These are phyloP conservation scores for Amaranthus hypochondriacus DNA, from an alignment of 148 eudicot genomes.

Conservation along the genomic window DNA sequence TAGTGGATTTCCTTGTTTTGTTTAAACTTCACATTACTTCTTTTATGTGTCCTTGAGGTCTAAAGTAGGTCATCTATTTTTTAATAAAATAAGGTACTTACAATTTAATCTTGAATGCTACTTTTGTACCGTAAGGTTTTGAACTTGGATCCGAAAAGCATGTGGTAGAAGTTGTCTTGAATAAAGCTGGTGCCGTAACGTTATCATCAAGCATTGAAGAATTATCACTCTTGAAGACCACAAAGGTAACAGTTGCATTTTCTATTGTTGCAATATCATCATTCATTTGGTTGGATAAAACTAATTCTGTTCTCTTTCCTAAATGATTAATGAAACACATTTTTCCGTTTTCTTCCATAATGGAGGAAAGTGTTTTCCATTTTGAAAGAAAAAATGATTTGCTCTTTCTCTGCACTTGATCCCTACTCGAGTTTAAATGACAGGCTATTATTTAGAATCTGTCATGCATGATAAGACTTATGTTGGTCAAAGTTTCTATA, in stretches of 20 bases:
- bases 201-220: slow-evolving; percentile 76
- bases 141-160: slow-evolving; percentile 97
- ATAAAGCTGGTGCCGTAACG: slow-evolving; percentile 55
- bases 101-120: neutral
- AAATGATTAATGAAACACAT: neutral
- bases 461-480: neutral
- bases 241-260: slow-evolving; percentile 45
- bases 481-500: neutral
- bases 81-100: neutral
- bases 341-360: neutral
- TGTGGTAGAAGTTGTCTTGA: slow-evolving; percentile 64
- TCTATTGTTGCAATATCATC: neutral
- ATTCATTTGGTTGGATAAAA: neutral
- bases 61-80: neutral
- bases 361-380: neutral
- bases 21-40: neutral
- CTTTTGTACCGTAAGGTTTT: slow-evolving; percentile 50
- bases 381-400: neutral
- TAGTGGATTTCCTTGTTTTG: neutral
- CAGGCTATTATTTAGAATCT: too few species aligned
- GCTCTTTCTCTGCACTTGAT: neutral
- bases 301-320: neutral
- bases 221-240: slow-evolving; percentile 78
- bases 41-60: neutral
- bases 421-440: too few species aligned